Conservation (phyloP, 2,329 filamentous ascomycete genomes). For the Thelonectria blattea region DNA sequence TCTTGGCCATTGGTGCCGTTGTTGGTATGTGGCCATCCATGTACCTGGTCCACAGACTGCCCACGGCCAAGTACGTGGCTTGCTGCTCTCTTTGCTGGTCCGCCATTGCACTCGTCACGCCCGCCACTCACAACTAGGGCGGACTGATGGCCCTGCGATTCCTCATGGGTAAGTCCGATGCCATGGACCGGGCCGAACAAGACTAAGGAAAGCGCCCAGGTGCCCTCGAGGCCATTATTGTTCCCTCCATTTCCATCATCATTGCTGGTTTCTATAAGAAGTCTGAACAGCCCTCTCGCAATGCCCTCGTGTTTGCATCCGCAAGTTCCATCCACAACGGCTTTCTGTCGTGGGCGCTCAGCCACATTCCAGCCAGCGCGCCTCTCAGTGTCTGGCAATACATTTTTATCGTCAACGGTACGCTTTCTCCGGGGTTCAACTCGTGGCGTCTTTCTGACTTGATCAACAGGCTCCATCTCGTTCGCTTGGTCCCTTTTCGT, state of each 20-base stretch:
- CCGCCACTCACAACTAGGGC: conserved; percentile 17
- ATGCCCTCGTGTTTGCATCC: conserved; percentile 12
- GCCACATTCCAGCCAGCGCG: conserved; percentile 7
- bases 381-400: conserved; percentile 15
- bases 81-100: conserved; percentile 19
- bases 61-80: conserved; percentile 15
- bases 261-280: conserved; percentile 13
- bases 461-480: too few species aligned
- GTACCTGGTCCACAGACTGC: conserved; percentile 18
- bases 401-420: neutral
- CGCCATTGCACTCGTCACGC: conserved; percentile 1
- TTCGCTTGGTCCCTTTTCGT: too few species aligned
- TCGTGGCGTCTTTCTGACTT: too few species aligned
- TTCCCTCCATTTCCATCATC: too few species aligned
- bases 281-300: conserved; percentile 13
- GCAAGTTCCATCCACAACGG: conserved; percentile 15
- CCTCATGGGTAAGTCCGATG: conserved; percentile 13
- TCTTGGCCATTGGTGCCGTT: conserved; percentile 16
- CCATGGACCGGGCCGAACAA: too few species aligned
- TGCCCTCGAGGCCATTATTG: too few species aligned
- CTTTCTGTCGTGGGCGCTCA: conserved; percentile 16
- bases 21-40: conserved; percentile 16
- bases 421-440: too few species aligned
- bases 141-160: conserved; percentile 4
- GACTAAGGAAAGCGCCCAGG: too few species aligned